Base-by-base conservation (phyloP, 306 rosid genomes). In the Vigna radiata region DNA sequence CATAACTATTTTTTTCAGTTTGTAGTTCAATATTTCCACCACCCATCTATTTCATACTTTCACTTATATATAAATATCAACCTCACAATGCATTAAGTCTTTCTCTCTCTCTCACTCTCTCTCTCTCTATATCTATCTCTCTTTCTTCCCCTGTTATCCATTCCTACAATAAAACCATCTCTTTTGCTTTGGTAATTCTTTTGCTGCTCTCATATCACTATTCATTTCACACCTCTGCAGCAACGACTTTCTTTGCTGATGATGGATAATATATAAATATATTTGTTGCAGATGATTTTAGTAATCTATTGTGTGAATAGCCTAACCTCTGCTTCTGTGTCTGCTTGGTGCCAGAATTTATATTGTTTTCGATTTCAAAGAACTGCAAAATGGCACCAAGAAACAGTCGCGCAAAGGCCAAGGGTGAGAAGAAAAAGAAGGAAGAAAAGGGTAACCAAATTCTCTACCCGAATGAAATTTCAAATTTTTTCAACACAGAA, bases 361-460 rank as follows among this genome's bases (percentile, higher is more conserved):
- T 13, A 36, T 60, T 79, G 77, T 77, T 31, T 64, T 76, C 21
- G 17, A 39, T 75, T 50, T 17, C 56, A 36, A 47, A 63, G 50
- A 36, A 81, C 53, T 74, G 15, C 54, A 85, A 85, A 90, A 94
- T 94, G 98, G 91, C 97, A 39, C 98, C 97, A 12, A 92, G 94
- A 76, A 88, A 88, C 93, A 90, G 63, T 68, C 95, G 96, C 44
- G 97, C 96, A 77, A 94, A 88, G 88, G 86, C 88, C 36, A 94
- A 85, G 77, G 97, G 89, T 55, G 97, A 94, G 71, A 94, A 90
- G 91, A 94, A 92, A 94, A 94, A 90, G 93, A 92, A 94, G 82
- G 97, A 94, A 77, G 97, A 90, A 17, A 92, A 91, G 85, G 90
- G 96, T 90, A 85, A 37, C 1, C 17, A 21, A 78, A 0, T 79